Evolutionary conservation across 1,284 basidiomycete genomes (phyloP).

Genomic region (Thecaphora frezii): DNA sequence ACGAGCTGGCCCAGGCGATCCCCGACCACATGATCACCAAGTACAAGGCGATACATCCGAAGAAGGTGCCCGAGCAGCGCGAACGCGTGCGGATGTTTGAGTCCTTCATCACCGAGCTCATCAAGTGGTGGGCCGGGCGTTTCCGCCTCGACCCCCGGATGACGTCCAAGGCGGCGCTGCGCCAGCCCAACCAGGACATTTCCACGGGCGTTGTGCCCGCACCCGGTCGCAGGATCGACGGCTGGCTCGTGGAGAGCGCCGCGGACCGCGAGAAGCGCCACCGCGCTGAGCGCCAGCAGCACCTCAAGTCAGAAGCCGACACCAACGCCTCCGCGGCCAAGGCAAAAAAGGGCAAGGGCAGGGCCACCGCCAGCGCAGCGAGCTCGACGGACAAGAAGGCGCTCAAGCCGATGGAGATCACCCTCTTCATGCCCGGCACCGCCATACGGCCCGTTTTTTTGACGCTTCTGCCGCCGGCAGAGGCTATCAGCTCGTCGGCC

Average conservation of each 20-base stretch:
- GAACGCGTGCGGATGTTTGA: constrained; percentile 58
- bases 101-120: constrained; percentile 49
- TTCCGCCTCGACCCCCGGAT: constrained; percentile 47
- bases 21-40: constrained; percentile 47
- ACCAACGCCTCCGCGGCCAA: constrained; percentile 5
- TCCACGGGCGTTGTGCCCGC: constrained; percentile 36
- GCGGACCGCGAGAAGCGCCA: constrained; percentile 46
- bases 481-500: constrained; percentile 73
- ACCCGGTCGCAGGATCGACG: constrained; percentile 45
- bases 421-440: constrained; percentile 47
- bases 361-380: constrained; percentile 6
- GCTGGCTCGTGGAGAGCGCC: constrained; percentile 53
- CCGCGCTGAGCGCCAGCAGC: constrained; percentile 26
- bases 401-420: constrained; percentile 61
- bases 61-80: constrained; percentile 46
- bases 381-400: not conserved
- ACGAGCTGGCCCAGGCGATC: constrained; percentile 41
- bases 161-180: constrained; percentile 45
- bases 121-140: constrained; percentile 50
- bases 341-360: constrained; percentile 16
- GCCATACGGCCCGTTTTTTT: constrained; percentile 50
- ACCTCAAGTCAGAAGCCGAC: constrained; percentile 15
- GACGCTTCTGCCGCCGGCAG: constrained; percentile 64
- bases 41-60: constrained; percentile 51
- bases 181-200: constrained; percentile 50